phyloP scores from a whole-genome alignment of 2,329 filamentous ascomycete genomes.

The Epichloe brachyelytri region DNA sequence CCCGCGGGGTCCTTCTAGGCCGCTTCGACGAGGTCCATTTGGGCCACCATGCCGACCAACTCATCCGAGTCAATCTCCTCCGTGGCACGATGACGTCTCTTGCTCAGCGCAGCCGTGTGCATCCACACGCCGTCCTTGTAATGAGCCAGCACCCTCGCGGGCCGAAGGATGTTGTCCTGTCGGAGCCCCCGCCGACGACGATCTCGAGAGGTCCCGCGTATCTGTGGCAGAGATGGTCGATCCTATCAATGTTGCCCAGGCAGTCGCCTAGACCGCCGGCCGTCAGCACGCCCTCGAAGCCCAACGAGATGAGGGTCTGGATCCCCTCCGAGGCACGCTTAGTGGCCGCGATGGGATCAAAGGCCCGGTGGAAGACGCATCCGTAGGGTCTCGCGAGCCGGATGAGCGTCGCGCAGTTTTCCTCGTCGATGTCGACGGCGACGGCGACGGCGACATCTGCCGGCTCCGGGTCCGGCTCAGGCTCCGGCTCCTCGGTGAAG shows the following conservation, averaged over 20 bases:
- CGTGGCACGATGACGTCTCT: constrained; percentile 5
- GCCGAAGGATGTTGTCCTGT: constrained; percentile 24
- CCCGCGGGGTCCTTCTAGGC: constrained; percentile 13
- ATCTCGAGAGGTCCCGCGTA: constrained; percentile 27
- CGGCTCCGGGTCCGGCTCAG: too few species aligned
- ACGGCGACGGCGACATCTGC: too few species aligned
- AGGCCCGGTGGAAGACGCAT: constrained; percentile 44
- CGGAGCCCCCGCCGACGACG: constrained; percentile 39
- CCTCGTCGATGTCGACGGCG: constrained; percentile 23
- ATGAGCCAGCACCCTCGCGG: constrained; percentile 16
- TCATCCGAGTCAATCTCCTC: constrained; percentile 16
- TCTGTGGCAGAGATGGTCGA: constrained; percentile 23
- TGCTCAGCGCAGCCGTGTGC: constrained; percentile 29
- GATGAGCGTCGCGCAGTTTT: constrained; percentile 28
- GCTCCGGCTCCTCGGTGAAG: too few species aligned
- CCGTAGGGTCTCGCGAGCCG: constrained; percentile 26
- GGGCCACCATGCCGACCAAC: constrained; percentile 10
- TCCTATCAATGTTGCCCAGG: constrained; percentile 22
- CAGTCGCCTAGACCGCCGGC: constrained; percentile 35
- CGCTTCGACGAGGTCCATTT: constrained; percentile 7
- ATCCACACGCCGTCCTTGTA: constrained; percentile 24
- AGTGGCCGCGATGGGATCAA: constrained; percentile 31
- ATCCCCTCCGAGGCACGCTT: constrained; percentile 15
- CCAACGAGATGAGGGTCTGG: constrained; percentile 24
- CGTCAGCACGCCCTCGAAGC: constrained; percentile 40